Evolutionary conservation across 805 yeast species (phyloP), one percentile per base, ranked within the genome.

Genomic region (Kodamaea restingae): DNA sequence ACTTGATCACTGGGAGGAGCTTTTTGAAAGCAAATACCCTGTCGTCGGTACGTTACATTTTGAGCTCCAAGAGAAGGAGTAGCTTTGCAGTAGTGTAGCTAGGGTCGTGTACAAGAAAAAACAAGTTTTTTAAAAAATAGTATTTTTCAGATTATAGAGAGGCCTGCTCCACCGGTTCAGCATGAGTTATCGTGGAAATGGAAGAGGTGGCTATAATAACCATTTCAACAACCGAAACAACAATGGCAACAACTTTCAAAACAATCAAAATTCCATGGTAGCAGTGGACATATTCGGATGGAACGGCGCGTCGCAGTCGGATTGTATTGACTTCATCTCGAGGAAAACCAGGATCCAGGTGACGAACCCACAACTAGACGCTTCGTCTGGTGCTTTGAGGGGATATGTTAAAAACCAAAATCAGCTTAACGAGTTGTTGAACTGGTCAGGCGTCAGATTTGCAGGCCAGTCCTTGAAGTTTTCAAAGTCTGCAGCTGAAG

Each of bases 1-100:
- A 3, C 67, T 95, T 50, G 76, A 84, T 46, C 84, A 82, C 33
- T 93, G 98, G 98, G 87, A 78, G 46, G 77, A 73, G 28, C 88
- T 83, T 60, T 91, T 93, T 55, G 79, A 71, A 38, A 76, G 75
- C 50, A 93, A 93, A 67, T 93, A 93, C 56, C 80, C 84, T 2
- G 69, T 78, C 15, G 84, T 88, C 28, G 98, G 98, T 1, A 72
- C 75, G 22, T 68, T 88, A 34, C 75, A 77, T 31, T 44, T 28
- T 26, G 21, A 18, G 18, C 30, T 34, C 12, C 38, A 39, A 7
- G 42, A 39, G 15, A 32, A 31, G 32, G 27, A 29, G 20, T 27
- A 18, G n/a, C 22, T 36, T n/a, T 24, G 10, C 17, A 20, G 33
- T 20, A 11, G 26, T 21, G 28, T 37, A 25, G 27, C 11, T n/a